Evolutionary conservation across 768 basidiomycete species (phyloP), one percentile per base, ranked within the genome.

Genomic region (Russula vinacea): DNA sequence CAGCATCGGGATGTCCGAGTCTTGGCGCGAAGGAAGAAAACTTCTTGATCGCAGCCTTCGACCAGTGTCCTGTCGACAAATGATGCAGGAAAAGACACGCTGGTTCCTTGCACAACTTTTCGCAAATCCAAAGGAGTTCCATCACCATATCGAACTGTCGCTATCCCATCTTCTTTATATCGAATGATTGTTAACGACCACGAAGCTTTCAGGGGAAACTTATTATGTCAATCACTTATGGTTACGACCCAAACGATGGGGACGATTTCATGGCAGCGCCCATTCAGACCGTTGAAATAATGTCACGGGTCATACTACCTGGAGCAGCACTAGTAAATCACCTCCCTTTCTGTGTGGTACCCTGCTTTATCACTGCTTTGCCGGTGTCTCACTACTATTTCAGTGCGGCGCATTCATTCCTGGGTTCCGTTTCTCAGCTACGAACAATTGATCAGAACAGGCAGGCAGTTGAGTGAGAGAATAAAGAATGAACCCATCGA

Each of bases 201-300:
- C n/a, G 19, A 8, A 63, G 62, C 10, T 42, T 63, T 45, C 56
- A 63, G 26, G 62, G 62, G 1, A 58, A 16, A n/a, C 24, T 58
- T 3, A 56, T 63, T 42, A 63, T 63, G 62, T 35, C 32, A 8
- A 10, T 63, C 42, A 63, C 56, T 5, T 63, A 63, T n/a, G 62
- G 62, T 1, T 63, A 63, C 26, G 62, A 63, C 17, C 8, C 58
- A 16, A 63, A 58, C 37, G 9, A 45, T 17, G 49, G 45, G 3
- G 56, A 63, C 11, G 26, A 58, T 13, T 35, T 58, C 19, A 22
- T 58, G 8, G 13, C 24, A 11, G 40, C 60, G 1, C 52, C 62
- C 13, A 13, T 35, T 16, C 42, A 44, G n/a, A 3, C 17, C 7
- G 39, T 35, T 35, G 26, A 52, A 11, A 22, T 52, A 39, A 11